Percentiles rank a stretch among this genome's conserved stretches.
Conservation (phyloP, 129 eudicot genomes). For the Pulicaria dysenterica region DNA sequence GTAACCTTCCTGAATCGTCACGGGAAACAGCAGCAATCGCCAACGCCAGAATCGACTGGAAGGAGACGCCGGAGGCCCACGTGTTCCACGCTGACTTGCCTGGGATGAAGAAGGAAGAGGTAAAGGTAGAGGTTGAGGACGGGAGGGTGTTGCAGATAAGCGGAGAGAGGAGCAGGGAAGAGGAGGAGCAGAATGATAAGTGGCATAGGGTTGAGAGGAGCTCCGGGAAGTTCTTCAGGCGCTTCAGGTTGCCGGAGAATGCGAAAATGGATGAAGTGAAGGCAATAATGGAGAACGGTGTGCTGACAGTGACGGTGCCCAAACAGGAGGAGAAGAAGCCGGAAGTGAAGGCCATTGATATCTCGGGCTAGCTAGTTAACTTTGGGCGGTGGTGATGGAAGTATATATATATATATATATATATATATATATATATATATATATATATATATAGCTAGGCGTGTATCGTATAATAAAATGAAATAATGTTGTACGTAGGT, state of each 20-base stretch:
- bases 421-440: too few relatives aligned
- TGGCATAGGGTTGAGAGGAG: conserved; percentile 73
- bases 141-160: conserved; percentile 59
- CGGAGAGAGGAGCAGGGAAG: conserved; percentile 57
- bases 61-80: conserved; percentile 68
- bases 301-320: conserved; percentile 59
- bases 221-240: conserved; percentile 53
- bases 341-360: conserved; percentile 53
- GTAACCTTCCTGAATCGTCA: conserved; percentile 25
- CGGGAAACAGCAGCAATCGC: conserved; percentile 51
- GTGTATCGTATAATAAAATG: too few relatives aligned
- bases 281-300: conserved; percentile 64
- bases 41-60: conserved; percentile 57
- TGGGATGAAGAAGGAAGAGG: conserved; percentile 60
- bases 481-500: too few relatives aligned
- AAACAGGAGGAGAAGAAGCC: conserved; percentile 62
- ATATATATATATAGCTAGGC: too few relatives aligned
- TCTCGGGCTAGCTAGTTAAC: conserved; percentile 31
- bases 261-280: conserved; percentile 57
- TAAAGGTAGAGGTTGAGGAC: conserved; percentile 62
- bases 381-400: neutral
- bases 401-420: too few relatives aligned
- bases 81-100: conserved; percentile 69
- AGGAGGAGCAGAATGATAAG: conserved; percentile 57
- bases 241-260: conserved; percentile 71